A percentile compares a stretch with the other conserved stretches of the same genome.
Conservation (phyloP, 2,329 filamentous ascomycete genomes). For the Colletotrichum sp. region DNA sequence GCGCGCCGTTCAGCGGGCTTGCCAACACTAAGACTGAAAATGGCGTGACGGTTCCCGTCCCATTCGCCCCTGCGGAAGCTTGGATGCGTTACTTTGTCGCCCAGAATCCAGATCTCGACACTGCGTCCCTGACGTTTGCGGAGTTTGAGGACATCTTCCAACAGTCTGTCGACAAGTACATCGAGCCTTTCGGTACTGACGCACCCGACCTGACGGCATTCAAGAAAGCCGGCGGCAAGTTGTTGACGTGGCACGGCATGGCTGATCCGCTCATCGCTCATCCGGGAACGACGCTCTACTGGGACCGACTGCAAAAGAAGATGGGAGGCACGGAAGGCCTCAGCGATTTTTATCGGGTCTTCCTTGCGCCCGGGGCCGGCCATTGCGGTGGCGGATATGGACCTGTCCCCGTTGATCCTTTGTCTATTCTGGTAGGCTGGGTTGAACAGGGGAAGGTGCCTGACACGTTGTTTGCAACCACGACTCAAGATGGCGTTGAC, state of each 20-base stretch:
- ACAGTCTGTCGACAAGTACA: neutral
- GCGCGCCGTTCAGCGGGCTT: neutral
- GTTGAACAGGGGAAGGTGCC: neutral
- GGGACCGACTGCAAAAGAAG: neutral
- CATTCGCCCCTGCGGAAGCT: neutral
- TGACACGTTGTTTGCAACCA: neutral
- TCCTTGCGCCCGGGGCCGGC: conserved; percentile 53
- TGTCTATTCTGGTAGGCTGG: neutral
- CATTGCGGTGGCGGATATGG: conserved; percentile 43
- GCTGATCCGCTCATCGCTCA: conserved; percentile 40
- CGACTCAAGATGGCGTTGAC: neutral
- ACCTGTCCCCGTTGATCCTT: neutral
- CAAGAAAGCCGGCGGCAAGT: conserved; percentile 39
- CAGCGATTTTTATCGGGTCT: conserved; percentile 52
- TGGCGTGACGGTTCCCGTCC: neutral
- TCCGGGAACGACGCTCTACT: conserved; percentile 33
- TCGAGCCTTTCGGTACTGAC: conserved; percentile 25
- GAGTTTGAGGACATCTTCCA: conserved; percentile 1
- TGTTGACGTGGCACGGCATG: conserved; percentile 45
- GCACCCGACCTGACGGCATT: conserved; percentile 33
- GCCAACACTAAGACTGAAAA: neutral
- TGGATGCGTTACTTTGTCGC: conserved; percentile 5
- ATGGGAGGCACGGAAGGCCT: neutral
- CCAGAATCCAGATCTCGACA: neutral
- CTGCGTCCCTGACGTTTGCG: neutral